A percentile compares a stretch with the other conserved stretches of the same genome.
Evolutionary conservation across 2,329 filamentous ascomycete genomes (phyloP).

Genomic region (Cercospora sp.): DNA sequence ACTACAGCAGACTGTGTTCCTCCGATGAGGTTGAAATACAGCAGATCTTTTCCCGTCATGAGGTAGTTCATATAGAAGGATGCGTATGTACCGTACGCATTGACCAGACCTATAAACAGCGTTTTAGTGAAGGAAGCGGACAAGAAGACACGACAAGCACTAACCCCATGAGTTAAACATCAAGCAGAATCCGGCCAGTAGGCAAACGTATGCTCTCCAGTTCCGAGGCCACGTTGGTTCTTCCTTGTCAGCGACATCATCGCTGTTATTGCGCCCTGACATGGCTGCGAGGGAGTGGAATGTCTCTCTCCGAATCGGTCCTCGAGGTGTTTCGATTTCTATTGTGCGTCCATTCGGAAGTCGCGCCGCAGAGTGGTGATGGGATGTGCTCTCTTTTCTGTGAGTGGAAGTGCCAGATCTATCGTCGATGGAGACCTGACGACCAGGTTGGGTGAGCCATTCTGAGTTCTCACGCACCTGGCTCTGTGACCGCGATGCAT

Average conservation of each 20-base stretch:
- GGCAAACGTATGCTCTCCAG: slow-evolving; percentile 48
- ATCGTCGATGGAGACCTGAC: slow-evolving; percentile 23
- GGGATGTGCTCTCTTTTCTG: slow-evolving; percentile 11
- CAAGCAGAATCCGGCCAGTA: slow-evolving; percentile 52
- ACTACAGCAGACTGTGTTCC: slow-evolving; percentile 51
- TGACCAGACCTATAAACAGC: slow-evolving; percentile 39
- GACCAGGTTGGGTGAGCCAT: slow-evolving; percentile 10
- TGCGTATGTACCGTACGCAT: slow-evolving; percentile 53
- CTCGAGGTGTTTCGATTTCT: slow-evolving; percentile 23
- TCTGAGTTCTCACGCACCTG: slow-evolving; percentile 16
- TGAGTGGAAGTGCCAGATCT: slow-evolving; percentile 6
- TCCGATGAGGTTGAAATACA: slow-evolving; percentile 51
- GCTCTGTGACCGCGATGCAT: slow-evolving; percentile 21
- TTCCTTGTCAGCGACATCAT: not conserved
- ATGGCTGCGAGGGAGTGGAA: slow-evolving; percentile 14
- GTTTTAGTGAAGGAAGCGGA: not conserved
- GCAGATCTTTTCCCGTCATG: slow-evolving; percentile 42
- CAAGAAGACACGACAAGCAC: not conserved
- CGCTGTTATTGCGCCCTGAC: not conserved
- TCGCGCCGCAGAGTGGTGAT: slow-evolving; percentile 2
- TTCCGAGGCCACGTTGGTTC: slow-evolving; percentile 48
- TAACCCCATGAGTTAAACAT: slow-evolving; percentile 44
- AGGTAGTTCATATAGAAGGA: slow-evolving; percentile 52
- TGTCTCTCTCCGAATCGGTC: slow-evolving; percentile 21
- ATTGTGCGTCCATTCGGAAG: slow-evolving; percentile 7